These are phyloP conservation scores for Saccharomycopsis hybrid DNA, from an alignment of 1,139 yeast genomes.

Conservation along the genomic window DNA sequence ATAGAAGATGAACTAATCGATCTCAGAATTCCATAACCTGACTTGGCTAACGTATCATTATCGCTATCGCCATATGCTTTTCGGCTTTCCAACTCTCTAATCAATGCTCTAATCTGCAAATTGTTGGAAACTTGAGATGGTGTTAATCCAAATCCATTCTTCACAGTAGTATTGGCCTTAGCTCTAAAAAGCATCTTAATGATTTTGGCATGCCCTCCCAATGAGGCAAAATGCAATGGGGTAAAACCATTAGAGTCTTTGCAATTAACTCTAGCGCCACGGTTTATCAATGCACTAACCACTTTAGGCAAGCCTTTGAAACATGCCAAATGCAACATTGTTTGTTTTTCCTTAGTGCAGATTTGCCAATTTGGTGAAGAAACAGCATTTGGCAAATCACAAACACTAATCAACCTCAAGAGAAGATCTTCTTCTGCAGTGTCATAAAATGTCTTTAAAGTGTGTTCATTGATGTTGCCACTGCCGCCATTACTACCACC, in stretches of 20 bases:
- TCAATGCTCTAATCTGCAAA: conserved; percentile 29
- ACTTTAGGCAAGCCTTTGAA: conserved; percentile 63
- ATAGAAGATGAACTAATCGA: conserved; percentile 10
- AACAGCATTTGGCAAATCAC: conserved; percentile 37
- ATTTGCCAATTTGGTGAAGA: conserved; percentile 70
- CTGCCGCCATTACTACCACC: background rate
- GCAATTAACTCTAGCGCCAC: conserved; percentile 74
- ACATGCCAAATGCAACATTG: conserved; percentile 79
- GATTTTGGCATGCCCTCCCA: conserved; percentile 63
- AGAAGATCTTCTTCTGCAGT: conserved; percentile 13
- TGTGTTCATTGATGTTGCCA: background rate
- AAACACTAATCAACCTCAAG: conserved; percentile 9
- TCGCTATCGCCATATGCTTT: background rate
- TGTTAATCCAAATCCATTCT: conserved; percentile 23
- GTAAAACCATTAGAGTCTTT: conserved; percentile 78
- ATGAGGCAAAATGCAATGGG: conserved; percentile 79
- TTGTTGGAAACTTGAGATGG: conserved; percentile 39
- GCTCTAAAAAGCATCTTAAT: conserved; percentile 53
- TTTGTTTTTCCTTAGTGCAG: conserved; percentile 77
- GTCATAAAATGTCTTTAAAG: background rate
- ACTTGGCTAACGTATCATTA: conserved; percentile 1
- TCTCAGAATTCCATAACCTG: conserved; percentile 3
- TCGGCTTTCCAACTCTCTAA: conserved; percentile 6
- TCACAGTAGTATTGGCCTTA: conserved; percentile 53
- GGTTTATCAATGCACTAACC: conserved; percentile 56